Evolutionary conservation across 1,284 basidiomycete species (phyloP).

Genomic region (Xanthoconium separans): DNA sequence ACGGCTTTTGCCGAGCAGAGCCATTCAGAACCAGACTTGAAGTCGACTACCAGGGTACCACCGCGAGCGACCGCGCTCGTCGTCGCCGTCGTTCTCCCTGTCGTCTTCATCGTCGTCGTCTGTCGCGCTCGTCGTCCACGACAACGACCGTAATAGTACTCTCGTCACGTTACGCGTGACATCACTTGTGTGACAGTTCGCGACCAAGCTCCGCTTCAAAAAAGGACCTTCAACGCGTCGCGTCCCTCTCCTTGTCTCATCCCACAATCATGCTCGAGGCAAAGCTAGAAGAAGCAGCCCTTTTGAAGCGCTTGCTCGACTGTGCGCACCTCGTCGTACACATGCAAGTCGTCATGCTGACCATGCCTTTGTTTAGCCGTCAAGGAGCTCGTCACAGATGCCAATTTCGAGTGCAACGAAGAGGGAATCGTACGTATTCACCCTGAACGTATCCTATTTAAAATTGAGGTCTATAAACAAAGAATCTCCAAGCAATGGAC

Average conservation of each 20-base stretch:
- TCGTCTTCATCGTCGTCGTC: too few species aligned
- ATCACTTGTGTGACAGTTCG: conserved; percentile 30
- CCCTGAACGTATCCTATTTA: neutral
- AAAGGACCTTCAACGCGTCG: conserved; percentile 22
- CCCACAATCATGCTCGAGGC: conserved; percentile 79
- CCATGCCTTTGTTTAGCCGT: conserved; percentile 59
- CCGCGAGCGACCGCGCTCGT: neutral
- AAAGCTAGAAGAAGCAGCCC: conserved; percentile 78
- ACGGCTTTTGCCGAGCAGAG: conserved; percentile 13
- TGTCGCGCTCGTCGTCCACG: neutral
- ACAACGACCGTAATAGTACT: conserved; percentile 1
- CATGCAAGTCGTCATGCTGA: neutral
- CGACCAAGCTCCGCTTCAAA: conserved; percentile 38
- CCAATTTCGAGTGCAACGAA: conserved; percentile 97
- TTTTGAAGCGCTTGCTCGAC: conserved; percentile 86
- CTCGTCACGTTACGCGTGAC: conserved; percentile 31
- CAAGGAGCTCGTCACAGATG: conserved; percentile 97
- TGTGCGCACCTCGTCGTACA: conserved; percentile 45
- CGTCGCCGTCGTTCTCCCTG: too few species aligned
- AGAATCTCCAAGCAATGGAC: conserved; percentile 98
- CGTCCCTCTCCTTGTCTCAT: neutral
- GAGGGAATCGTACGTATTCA: conserved; percentile 81
- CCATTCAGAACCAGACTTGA: conserved; percentile 8
- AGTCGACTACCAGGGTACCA: neutral
- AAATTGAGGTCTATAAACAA: neutral